These are phyloP conservation scores for Withania somnifera DNA, from an alignment of 305 asterid species.

Conservation along the genomic window DNA sequence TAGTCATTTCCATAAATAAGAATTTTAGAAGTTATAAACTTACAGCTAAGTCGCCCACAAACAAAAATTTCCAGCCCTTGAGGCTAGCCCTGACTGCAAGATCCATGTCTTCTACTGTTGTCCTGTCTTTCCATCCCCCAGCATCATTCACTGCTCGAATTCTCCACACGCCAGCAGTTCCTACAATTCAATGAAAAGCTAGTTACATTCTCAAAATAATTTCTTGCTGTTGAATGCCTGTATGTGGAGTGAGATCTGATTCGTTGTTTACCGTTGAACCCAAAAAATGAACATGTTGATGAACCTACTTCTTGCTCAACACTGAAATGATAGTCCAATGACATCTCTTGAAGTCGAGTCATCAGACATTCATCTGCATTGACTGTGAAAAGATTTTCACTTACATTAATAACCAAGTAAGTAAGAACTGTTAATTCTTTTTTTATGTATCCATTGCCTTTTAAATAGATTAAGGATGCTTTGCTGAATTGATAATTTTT, in stretches of 20 bases:
- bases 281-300: conserved; percentile 72
- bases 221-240: conserved; percentile 4
- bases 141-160: conserved; percentile 64
- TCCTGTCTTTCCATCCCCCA: conserved; percentile 94
- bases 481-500: background rate
- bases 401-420: background rate
- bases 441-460: background rate
- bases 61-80: conserved; percentile 84
- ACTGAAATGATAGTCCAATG: conserved; percentile 68
- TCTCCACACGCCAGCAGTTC: conserved; percentile 89
- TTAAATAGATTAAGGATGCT: background rate
- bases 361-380: conserved; percentile 82
- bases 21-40: conserved; percentile 17
- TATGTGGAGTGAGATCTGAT: conserved; percentile 7
- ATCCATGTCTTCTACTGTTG: conserved; percentile 95
- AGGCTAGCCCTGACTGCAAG: conserved; percentile 91
- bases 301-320: conserved; percentile 97
- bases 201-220: conserved; percentile 6
- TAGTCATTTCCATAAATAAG: background rate
- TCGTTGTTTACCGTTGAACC: conserved; percentile 55
- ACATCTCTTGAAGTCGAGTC: conserved; percentile 87
- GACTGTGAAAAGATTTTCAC: conserved; percentile 29
- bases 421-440: background rate
- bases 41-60: conserved; percentile 58
- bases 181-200: conserved; percentile 29